phyloP scores from a whole-genome alignment of 352 stramenopile genomes.

The Phytophthora citricola region DNA sequence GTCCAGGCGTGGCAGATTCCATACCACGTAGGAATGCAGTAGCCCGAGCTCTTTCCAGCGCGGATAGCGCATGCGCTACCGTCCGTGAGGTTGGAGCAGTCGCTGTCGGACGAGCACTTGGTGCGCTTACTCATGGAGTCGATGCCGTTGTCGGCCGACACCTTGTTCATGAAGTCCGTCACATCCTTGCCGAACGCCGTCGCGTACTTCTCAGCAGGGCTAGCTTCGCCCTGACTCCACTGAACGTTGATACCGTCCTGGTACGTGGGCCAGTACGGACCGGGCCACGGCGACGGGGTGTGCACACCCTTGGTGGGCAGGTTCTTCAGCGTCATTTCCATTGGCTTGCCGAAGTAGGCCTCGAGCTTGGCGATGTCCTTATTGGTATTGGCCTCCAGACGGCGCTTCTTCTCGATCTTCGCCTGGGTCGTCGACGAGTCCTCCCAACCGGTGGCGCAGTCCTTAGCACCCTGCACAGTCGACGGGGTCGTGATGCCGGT shows the following conservation, averaged over 20 bases:
- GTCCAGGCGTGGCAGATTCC: conserved; percentile 52
- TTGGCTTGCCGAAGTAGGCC: conserved; percentile 29
- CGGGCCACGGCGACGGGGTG: conserved; percentile 43
- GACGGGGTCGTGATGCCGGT: conserved; percentile 5
- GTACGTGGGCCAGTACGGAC: conserved; percentile 68
- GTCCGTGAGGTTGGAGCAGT: conserved; percentile 32
- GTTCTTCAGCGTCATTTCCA: conserved; percentile 34
- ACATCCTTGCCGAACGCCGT: conserved; percentile 48
- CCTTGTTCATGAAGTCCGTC: conserved; percentile 40
- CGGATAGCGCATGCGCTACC: conserved; percentile 37
- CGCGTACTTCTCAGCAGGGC: conserved; percentile 56
- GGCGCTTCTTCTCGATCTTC: conserved; percentile 23
- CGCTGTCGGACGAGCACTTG: conserved; percentile 31
- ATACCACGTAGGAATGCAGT: conserved; percentile 51
- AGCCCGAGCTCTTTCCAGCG: conserved; percentile 28
- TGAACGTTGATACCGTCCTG: conserved; percentile 68
- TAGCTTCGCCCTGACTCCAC: conserved; percentile 11
- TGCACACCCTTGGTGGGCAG: conserved; percentile 24
- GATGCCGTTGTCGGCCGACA: conserved; percentile 46
- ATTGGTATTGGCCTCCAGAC: conserved; percentile 25
- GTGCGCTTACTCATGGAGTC: conserved; percentile 24
- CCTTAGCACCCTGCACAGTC: conserved; percentile 22
- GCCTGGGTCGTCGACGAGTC: conserved; percentile 8
- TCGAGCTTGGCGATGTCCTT: conserved; percentile 37
- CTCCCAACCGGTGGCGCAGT: conserved; percentile 35